A percentile compares a stretch with the other conserved stretches of the same genome.
Evolutionary conservation across 495 filamentous ascomycete species (phyloP).

Genomic region (Pyrenula massariospora): DNA sequence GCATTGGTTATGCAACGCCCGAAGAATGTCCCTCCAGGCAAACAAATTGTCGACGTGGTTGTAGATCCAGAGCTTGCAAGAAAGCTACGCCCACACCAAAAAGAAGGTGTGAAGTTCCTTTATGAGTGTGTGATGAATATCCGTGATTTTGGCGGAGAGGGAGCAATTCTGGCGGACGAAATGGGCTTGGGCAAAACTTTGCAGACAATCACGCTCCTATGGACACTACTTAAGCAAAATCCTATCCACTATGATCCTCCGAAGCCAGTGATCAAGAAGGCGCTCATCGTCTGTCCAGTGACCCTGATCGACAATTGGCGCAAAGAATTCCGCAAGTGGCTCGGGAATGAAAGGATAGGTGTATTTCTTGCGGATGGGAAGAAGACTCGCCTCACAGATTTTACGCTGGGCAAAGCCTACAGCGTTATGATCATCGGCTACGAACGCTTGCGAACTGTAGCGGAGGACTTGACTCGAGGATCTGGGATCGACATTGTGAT

Average conservation of each 20-base stretch:
- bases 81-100: conserved; percentile 62
- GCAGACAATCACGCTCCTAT: conserved; percentile 67
- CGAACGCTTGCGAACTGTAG: conserved; percentile 60
- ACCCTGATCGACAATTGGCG: conserved; percentile 73
- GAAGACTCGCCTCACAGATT: conserved; percentile 56
- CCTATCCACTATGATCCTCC: conserved; percentile 45
- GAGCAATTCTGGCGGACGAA: conserved; percentile 70
- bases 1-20: conserved; percentile 65
- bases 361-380: conserved; percentile 63
- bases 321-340: conserved; percentile 71
- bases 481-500: conserved; percentile 64
- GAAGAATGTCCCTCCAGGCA: conserved; percentile 42
- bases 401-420: conserved; percentile 65
- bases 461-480: conserved; percentile 53
- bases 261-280: conserved; percentile 59
- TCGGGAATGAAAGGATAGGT: conserved; percentile 65
- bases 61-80: conserved; percentile 61
- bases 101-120: conserved; percentile 65
- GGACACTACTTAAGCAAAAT: conserved; percentile 75
- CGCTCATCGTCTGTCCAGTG: conserved; percentile 70
- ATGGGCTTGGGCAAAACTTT: conserved; percentile 77
- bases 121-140: conserved; percentile 84
- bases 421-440: conserved; percentile 77
- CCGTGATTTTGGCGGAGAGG: conserved; percentile 56
- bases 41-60: conserved; percentile 67